phyloP scores from a whole-genome alignment of 2,329 filamentous ascomycete species.

The Penicillium nordicum region DNA sequence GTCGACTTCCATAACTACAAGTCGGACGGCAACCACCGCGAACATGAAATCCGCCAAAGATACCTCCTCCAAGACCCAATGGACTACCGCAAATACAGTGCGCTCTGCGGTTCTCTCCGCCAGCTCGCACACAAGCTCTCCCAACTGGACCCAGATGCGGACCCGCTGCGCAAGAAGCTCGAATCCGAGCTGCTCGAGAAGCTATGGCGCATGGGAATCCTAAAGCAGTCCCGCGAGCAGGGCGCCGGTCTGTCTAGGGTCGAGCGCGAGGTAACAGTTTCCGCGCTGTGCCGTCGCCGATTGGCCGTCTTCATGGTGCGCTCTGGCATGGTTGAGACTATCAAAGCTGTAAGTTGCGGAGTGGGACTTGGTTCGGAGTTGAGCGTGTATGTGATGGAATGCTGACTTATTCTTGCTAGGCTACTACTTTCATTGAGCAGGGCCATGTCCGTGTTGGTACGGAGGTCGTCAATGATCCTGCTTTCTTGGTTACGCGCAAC shows the following conservation, averaged over 20 bases:
- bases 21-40: conserved; percentile 80
- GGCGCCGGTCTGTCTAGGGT: conserved; percentile 67
- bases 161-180: conserved; percentile 73
- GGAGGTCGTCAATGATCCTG: conserved; percentile 84
- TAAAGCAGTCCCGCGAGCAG: conserved; percentile 71
- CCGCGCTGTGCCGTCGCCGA: conserved; percentile 77
- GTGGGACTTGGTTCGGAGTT: not conserved
- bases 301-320: conserved; percentile 89
- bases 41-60: conserved; percentile 71
- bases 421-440: conserved; percentile 81
- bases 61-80: conserved; percentile 89
- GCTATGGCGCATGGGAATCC: conserved; percentile 85
- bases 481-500: conserved; percentile 80
- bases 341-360: conserved; percentile 62
- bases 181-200: conserved; percentile 87
- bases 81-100: conserved; percentile 70
- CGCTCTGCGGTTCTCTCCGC: conserved; percentile 74
- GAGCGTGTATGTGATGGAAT: not conserved
- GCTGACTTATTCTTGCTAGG: conserved; percentile 25
- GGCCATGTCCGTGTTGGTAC: conserved; percentile 90
- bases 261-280: conserved; percentile 84
- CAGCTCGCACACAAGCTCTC: conserved; percentile 87
- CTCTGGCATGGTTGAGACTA: conserved; percentile 84
- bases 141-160: conserved; percentile 72
- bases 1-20: conserved; percentile 96